A percentile compares a stretch with the other conserved stretches of the same genome.
Evolutionary conservation across 1,139 yeast species (phyloP).

Genomic region (Candida sanyaensis): DNA sequence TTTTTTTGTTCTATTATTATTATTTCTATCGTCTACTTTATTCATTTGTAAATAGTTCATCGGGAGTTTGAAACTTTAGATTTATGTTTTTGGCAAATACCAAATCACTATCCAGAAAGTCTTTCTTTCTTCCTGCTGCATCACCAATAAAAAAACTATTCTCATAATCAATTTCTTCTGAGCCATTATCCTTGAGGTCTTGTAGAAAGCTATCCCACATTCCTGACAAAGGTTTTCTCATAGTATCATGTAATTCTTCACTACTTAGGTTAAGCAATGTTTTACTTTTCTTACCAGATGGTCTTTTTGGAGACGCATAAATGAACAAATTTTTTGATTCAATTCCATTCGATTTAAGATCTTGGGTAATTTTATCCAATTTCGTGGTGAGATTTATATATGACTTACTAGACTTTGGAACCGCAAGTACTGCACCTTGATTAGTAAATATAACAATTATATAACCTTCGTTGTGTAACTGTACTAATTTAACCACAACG

Average conservation of each 20-base stretch:
- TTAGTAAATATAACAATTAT: slow-evolving; percentile 76
- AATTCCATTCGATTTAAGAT: slow-evolving; percentile 2
- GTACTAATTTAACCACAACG: slow-evolving; percentile 29
- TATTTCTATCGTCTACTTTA: not conserved
- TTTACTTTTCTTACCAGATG: slow-evolving; percentile 24
- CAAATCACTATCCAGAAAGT: slow-evolving; percentile 78
- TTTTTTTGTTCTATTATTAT: not conserved
- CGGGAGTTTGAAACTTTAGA: slow-evolving; percentile 66
- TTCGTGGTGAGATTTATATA: slow-evolving; percentile 48
- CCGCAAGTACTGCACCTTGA: slow-evolving; percentile 68
- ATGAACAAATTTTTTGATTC: slow-evolving; percentile 42
- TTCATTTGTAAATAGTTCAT: slow-evolving; percentile 42
- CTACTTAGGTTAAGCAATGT: slow-evolving; percentile 17
- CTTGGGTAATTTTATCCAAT: slow-evolving; percentile 27
- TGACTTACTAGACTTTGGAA: slow-evolving; percentile 46
- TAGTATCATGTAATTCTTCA: slow-evolving; percentile 36
- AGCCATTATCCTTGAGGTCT: slow-evolving; percentile 13
- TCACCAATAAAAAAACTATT: slow-evolving; percentile 84
- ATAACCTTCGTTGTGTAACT: slow-evolving; percentile 25
- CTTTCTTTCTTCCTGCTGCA: slow-evolving; percentile 84
- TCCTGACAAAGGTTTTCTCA: slow-evolving; percentile 77
- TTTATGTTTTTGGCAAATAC: slow-evolving; percentile 62
- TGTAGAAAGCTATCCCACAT: slow-evolving; percentile 57
- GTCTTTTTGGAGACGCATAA: slow-evolving; percentile 63
- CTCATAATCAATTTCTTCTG: slow-evolving; percentile 32